Evolutionary conservation across 2,329 filamentous ascomycete species (phyloP).

Genomic region (Pyrenophora teres): DNA sequence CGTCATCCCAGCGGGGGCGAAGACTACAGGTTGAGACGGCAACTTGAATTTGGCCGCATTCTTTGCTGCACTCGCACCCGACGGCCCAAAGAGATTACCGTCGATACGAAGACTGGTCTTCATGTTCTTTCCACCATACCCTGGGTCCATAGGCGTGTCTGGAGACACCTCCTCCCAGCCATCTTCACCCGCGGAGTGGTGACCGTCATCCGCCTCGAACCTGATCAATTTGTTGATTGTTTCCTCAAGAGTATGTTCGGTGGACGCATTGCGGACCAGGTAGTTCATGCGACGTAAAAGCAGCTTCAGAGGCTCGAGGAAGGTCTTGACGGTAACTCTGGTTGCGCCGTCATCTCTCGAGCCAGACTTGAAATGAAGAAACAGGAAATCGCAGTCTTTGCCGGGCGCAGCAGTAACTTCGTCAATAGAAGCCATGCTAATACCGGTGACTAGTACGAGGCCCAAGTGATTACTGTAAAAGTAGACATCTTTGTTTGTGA

Average conservation of each 20-base stretch:
- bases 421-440: slow-evolving; percentile 75
- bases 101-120: slow-evolving; percentile 66
- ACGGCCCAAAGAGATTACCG: slow-evolving; percentile 59
- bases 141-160: slow-evolving; percentile 62
- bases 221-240: slow-evolving; percentile 74
- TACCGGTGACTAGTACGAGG: slow-evolving; percentile 79
- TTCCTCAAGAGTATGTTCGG: slow-evolving; percentile 71
- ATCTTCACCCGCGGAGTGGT: slow-evolving; percentile 73
- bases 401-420: slow-evolving; percentile 91
- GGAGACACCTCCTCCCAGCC: slow-evolving; percentile 86
- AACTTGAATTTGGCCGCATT: slow-evolving; percentile 76
- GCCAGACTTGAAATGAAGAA: slow-evolving; percentile 74
- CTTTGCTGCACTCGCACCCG: slow-evolving; percentile 47
- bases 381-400: slow-evolving; percentile 90
- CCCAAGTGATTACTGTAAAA: slow-evolving; percentile 97
- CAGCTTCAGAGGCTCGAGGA: slow-evolving; percentile 82
- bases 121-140: slow-evolving; percentile 55
- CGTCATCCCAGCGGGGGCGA: slow-evolving; percentile 81
- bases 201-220: slow-evolving; percentile 66
- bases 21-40: slow-evolving; percentile 78
- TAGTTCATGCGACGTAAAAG: slow-evolving; percentile 84
- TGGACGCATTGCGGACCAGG: slow-evolving; percentile 77
- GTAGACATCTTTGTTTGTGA: slow-evolving; percentile 85
- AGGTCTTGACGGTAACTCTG: slow-evolving; percentile 86
- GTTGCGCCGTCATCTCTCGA: slow-evolving; percentile 67